Percentiles rank a stretch among this genome's conserved stretches.
Conservation (phyloP, 163 green algal genomes). For the Scenedesmus sp. region DNA sequence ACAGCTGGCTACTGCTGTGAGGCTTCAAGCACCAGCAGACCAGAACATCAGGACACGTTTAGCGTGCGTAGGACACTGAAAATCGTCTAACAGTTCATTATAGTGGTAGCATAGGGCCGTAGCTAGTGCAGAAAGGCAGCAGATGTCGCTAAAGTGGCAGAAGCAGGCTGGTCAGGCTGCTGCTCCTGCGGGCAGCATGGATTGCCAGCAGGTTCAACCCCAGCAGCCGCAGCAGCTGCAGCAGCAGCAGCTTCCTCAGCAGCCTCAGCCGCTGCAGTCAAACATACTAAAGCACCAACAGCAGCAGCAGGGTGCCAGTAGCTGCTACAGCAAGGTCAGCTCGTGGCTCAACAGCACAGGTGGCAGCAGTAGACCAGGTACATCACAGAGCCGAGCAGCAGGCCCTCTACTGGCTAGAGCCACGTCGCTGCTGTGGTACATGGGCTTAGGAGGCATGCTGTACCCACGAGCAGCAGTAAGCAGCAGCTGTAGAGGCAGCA, state of each 20-base stretch:
- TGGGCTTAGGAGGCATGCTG: slow-evolving; percentile 2
- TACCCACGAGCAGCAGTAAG: not conserved
- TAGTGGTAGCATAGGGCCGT: not conserved
- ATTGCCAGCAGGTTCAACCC: not conserved
- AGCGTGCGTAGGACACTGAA: not conserved
- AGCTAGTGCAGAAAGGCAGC: not conserved
- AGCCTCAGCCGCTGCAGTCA: slow-evolving; percentile 28
- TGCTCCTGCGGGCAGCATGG: not conserved
- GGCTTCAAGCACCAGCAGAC: not conserved
- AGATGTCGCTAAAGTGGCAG: slow-evolving; percentile 8
- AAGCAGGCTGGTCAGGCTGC: slow-evolving; percentile 5
- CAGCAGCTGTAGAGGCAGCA: not conserved
- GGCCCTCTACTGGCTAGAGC: not conserved
- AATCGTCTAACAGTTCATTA: not conserved
- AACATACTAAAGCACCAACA: not conserved
- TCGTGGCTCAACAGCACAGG: slow-evolving; percentile 39
- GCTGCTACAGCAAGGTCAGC: slow-evolving; percentile 10
- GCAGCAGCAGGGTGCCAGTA: not conserved
- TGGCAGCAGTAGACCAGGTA: slow-evolving; percentile 26
- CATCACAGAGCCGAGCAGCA: not conserved
- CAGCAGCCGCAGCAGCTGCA: not conserved
- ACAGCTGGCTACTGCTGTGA: not conserved
- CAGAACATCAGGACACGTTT: not conserved
- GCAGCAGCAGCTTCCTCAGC: not conserved
- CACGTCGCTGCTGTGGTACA: slow-evolving; percentile 23